Conservation (phyloP, 1,284 basidiomycete species). For the Sanguinoderma infundibulare region DNA sequence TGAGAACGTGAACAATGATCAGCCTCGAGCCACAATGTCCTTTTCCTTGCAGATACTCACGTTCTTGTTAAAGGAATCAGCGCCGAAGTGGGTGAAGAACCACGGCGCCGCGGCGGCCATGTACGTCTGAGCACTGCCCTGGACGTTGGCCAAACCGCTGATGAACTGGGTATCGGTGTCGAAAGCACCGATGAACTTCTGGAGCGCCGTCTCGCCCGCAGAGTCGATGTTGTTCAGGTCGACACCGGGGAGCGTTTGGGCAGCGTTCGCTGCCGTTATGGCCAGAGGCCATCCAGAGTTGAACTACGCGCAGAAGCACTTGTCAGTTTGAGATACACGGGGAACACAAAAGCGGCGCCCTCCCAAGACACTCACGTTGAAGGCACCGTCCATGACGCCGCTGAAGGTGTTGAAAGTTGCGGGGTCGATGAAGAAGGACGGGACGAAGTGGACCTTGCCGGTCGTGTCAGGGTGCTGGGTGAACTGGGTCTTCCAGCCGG, state of each 20-base stretch:
- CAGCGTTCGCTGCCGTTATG: slow-evolving; percentile 50
- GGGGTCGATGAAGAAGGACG: slow-evolving; percentile 68
- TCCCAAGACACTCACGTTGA: slow-evolving; percentile 51
- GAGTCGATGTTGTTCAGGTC: slow-evolving; percentile 30
- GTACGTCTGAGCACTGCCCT: slow-evolving; percentile 29
- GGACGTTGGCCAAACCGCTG: slow-evolving; percentile 30
- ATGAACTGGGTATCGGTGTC: slow-evolving; percentile 49
- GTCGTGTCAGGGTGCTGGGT: slow-evolving; percentile 50
- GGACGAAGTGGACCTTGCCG: slow-evolving; percentile 61
- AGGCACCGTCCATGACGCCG: slow-evolving; percentile 60
- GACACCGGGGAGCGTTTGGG: slow-evolving; percentile 31
- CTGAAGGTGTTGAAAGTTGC: slow-evolving; percentile 51
- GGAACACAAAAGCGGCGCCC: neutral
- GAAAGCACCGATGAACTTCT: slow-evolving; percentile 45
- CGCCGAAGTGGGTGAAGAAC: slow-evolving; percentile 82
- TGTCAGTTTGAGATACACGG: neutral
- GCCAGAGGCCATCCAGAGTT: slow-evolving; percentile 70
- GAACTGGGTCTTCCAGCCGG: slow-evolving; percentile 67
- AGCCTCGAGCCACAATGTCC: neutral
- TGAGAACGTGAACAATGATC: slow-evolving; percentile 18
- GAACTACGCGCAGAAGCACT: slow-evolving; percentile 45
- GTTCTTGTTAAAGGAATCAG: slow-evolving; percentile 79
- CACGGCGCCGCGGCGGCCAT: slow-evolving; percentile 45
- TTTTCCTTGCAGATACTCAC: slow-evolving; percentile 42
- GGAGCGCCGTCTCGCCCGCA: slow-evolving; percentile 42